Conservation (phyloP, 331 rosid species). For the Rosa hybrid region DNA sequence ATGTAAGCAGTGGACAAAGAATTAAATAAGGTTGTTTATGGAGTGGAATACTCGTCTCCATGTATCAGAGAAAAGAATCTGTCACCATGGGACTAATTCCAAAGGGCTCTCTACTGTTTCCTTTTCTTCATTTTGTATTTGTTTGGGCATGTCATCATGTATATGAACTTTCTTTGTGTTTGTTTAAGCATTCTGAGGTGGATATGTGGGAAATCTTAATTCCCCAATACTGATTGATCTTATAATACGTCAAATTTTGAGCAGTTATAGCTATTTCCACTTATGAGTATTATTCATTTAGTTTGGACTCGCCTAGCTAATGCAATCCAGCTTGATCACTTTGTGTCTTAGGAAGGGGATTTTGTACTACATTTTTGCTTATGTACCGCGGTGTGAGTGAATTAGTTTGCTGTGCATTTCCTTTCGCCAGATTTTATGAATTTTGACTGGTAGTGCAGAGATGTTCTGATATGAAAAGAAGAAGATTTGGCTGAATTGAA, state of each 20-base stretch:
- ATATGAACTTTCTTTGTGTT: constrained; percentile 5
- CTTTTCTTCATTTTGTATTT: neutral
- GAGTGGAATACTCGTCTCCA: neutral
- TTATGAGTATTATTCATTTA: neutral
- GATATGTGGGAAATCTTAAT: constrained; percentile 1
- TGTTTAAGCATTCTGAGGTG: constrained; percentile 5
- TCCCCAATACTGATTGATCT: neutral
- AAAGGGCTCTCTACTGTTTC: neutral
- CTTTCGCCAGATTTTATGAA: neutral
- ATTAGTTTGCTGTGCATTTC: neutral
- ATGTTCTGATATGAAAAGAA: neutral
- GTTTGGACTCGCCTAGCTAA: neutral
- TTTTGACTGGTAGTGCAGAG: neutral
- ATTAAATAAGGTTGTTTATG: constrained; percentile 8
- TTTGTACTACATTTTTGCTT: neutral
- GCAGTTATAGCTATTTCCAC: neutral
- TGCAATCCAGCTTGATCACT: neutral
- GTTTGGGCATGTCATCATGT: constrained; percentile 8
- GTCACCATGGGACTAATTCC: constrained; percentile 2
- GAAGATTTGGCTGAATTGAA: no score
- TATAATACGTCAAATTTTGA: neutral
- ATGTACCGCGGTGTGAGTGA: neutral
- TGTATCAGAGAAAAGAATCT: constrained; percentile 5
- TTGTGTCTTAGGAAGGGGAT: neutral
- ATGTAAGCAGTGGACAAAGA: neutral